phyloP scores from a whole-genome alignment of 768 basidiomycete genomes.

The Lentinula aciculospora region DNA sequence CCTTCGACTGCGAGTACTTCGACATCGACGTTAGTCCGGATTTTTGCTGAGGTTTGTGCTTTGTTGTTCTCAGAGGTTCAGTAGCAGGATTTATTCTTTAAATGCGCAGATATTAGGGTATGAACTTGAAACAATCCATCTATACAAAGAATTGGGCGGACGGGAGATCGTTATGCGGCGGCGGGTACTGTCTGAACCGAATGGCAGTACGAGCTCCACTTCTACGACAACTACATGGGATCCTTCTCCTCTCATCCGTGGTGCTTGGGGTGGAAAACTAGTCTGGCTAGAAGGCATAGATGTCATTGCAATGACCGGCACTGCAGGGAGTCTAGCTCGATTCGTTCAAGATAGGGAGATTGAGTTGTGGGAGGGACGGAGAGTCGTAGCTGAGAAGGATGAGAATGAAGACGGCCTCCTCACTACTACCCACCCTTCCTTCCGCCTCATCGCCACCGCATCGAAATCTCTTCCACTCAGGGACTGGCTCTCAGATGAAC shows the following conservation, averaged over 20 bases:
- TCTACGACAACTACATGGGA: conserved; percentile 43
- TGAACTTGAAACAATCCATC: conserved; percentile 50
- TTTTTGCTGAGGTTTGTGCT: conserved; percentile 31
- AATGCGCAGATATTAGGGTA: conserved; percentile 46
- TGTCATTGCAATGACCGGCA: conserved; percentile 47
- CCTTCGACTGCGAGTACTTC: conserved; percentile 60
- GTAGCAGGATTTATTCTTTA: neutral
- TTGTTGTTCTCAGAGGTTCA: neutral
- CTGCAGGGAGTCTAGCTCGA: conserved; percentile 57
- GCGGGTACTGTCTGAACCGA: conserved; percentile 29
- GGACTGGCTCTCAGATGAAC: conserved; percentile 64
- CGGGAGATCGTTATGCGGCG: conserved; percentile 61
- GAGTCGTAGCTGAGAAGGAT: conserved; percentile 46
- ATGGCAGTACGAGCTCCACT: conserved; percentile 16
- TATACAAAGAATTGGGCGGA: conserved; percentile 68
- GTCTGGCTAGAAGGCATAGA: conserved; percentile 58
- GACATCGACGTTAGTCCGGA: conserved; percentile 48
- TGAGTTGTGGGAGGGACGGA: conserved; percentile 60
- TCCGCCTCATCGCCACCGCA: conserved; percentile 56
- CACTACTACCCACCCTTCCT: conserved; percentile 48
- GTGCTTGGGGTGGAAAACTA: conserved; percentile 50
- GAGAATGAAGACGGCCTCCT: conserved; percentile 39
- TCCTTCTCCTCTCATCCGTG: conserved; percentile 47
- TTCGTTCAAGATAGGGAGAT: conserved; percentile 56
- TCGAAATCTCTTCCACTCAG: conserved; percentile 61